Conservation (phyloP, 805 yeast genomes). For the Metschnikowia henanensis region DNA sequence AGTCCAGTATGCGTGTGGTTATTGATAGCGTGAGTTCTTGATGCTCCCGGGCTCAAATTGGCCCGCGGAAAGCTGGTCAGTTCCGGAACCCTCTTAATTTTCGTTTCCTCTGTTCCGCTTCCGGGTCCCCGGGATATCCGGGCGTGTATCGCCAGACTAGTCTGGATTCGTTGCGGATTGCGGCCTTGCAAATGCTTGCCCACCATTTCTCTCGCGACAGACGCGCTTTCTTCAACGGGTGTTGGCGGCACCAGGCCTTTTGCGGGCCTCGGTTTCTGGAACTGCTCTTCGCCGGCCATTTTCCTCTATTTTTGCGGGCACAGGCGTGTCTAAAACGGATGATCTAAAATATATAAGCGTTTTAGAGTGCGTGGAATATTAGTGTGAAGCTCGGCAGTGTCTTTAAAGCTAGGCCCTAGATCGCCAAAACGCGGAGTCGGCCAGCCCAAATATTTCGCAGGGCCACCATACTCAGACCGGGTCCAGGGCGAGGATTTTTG, state of each 20-base stretch:
- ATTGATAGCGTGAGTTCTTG: neutral
- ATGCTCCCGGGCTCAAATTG: neutral
- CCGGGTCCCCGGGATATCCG: neutral
- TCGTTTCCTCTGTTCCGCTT: too few species aligned
- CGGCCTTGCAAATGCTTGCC: conserved; percentile 48
- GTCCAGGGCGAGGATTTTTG: too few species aligned
- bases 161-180: conserved; percentile 15
- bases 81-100: neutral
- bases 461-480: too few species aligned
- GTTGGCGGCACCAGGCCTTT: neutral
- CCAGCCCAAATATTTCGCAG: too few species aligned
- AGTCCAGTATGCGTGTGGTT: too few species aligned
- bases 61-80: neutral
- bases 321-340: too few species aligned
- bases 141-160: conserved; percentile 12
- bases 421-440: neutral
- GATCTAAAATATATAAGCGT: too few species aligned
- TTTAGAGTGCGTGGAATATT: neutral
- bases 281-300: neutral
- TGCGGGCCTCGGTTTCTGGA: conserved; percentile 1
- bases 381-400: too few species aligned
- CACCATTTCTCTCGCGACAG: conserved; percentile 65
- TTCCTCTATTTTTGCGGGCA: too few species aligned
- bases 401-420: neutral
- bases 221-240: conserved; percentile 49